A percentile compares a stretch with the other conserved stretches of the same genome.
phyloP scores from a whole-genome alignment of 495 filamentous ascomycete species.

The Cudoniella acicularis region DNA sequence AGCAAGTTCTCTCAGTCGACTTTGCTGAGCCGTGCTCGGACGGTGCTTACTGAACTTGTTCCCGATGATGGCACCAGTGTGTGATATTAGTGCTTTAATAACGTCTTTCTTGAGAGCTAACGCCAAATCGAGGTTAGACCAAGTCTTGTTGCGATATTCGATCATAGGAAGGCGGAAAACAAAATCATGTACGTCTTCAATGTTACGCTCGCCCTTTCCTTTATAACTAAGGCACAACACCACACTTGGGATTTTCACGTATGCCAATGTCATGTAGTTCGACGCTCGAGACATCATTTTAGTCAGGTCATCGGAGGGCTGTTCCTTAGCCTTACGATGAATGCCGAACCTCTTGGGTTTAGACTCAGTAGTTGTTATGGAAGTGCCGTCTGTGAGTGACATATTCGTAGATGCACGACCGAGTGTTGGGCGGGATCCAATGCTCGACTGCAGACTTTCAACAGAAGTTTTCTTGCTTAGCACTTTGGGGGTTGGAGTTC shows the following conservation, averaged over 20 bases:
- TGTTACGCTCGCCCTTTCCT: constrained; percentile 87
- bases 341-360: constrained; percentile 51
- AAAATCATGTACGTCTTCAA: constrained; percentile 95
- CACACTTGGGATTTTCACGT: constrained; percentile 90
- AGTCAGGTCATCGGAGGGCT: constrained; percentile 81
- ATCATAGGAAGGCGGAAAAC: constrained; percentile 93
- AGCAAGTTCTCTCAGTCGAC: constrained; percentile 75
- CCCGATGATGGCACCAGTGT: constrained; percentile 92
- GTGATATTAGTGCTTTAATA: constrained; percentile 88
- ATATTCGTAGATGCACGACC: constrained; percentile 45
- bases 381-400: constrained; percentile 39
- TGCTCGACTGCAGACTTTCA: constrained; percentile 57
- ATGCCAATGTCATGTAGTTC: constrained; percentile 95
- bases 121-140: constrained; percentile 95
- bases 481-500: constrained; percentile 33
- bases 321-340: constrained; percentile 45
- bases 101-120: constrained; percentile 89
- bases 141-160: constrained; percentile 97
- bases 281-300: constrained; percentile 96
- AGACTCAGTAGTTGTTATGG: constrained; percentile 39
- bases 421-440: constrained; percentile 42
- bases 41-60: constrained; percentile 89
- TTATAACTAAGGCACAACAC: constrained; percentile 97
- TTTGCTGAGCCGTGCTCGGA: constrained; percentile 72
- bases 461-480: constrained; percentile 59